Conservation (phyloP, 805 yeast genomes). For the Metschnikowia bowlesiae region DNA sequence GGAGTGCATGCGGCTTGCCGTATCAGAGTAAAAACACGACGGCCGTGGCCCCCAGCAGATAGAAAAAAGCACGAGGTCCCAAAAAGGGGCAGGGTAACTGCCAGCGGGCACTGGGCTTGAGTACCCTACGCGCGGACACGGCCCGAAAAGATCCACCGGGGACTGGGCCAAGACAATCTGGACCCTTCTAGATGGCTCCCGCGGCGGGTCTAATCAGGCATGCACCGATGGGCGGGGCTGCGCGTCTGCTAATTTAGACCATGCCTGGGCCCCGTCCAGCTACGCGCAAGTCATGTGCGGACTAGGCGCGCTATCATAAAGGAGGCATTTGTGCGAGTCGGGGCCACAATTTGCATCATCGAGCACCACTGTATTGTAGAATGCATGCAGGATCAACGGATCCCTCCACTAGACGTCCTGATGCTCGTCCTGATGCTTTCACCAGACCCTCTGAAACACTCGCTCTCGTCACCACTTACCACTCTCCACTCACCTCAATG, state of each 20-base stretch:
- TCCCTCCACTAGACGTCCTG: no score
- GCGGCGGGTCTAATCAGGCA: not conserved
- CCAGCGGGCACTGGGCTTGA: no score
- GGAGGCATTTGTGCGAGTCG: not conserved
- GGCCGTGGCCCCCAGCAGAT: not conserved
- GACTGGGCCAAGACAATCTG: no score
- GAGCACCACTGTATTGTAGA: no score
- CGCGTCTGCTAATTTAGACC: not conserved
- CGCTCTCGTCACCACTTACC: no score
- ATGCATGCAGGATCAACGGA: no score
- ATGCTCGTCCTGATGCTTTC: no score
- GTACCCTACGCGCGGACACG: not conserved
- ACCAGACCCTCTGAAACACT: no score
- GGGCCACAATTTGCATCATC: no score
- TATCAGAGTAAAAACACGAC: not conserved
- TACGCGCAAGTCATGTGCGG: not conserved
- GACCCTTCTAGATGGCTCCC: not conserved
- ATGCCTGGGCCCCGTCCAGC: not conserved
- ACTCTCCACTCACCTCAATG: no score
- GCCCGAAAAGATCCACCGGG: not conserved
- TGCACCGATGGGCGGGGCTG: not conserved
- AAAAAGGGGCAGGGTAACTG: no score
- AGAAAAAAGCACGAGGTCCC: no score
- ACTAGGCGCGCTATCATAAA: not conserved
- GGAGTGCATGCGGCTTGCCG: not conserved